These are phyloP conservation scores for Colletotrichum tamarilloi DNA, from an alignment of 2,329 filamentous ascomycete species.

Conservation along the genomic window DNA sequence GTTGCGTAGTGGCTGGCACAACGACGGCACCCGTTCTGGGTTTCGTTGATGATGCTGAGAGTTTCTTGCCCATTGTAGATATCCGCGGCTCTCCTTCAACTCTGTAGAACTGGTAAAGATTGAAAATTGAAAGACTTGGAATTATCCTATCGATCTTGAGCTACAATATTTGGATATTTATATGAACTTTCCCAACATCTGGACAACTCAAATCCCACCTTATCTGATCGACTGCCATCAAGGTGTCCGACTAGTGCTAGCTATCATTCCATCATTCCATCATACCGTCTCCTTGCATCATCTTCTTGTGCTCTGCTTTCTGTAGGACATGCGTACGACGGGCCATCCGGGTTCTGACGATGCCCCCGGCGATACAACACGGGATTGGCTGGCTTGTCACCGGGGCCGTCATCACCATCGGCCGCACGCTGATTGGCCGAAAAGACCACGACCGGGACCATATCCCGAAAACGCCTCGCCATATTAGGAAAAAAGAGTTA, in stretches of 20 bases:
- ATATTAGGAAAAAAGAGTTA: neutral
- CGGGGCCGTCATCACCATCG: constrained; percentile 32
- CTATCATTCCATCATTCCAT: neutral
- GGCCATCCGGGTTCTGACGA: constrained; percentile 31
- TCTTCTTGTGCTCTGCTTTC: neutral
- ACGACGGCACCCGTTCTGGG: constrained; percentile 6
- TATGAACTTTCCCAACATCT: neutral
- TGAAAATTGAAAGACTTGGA: neutral
- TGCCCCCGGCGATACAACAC: constrained; percentile 9
- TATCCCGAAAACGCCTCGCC: neutral
- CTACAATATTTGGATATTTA: neutral
- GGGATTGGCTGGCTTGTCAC: constrained; percentile 24
- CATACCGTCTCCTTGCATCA: neutral
- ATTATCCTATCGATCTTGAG: neutral
- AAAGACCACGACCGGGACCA: neutral
- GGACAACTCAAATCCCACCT: neutral
- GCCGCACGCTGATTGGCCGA: constrained; percentile 16
- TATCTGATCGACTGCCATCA: constrained; percentile 17
- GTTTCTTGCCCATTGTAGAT: constrained; percentile 21
- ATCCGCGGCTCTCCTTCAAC: neutral
- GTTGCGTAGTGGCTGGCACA: neutral
- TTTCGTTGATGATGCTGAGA: constrained; percentile 22
- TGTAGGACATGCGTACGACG: neutral
- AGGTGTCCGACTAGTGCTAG: constrained; percentile 4
- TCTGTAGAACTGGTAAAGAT: no score